Percentiles rank a stretch among this genome's conserved stretches.
Conservation (phyloP, 2,329 filamentous ascomycete species). For the Myotisia sp. region DNA sequence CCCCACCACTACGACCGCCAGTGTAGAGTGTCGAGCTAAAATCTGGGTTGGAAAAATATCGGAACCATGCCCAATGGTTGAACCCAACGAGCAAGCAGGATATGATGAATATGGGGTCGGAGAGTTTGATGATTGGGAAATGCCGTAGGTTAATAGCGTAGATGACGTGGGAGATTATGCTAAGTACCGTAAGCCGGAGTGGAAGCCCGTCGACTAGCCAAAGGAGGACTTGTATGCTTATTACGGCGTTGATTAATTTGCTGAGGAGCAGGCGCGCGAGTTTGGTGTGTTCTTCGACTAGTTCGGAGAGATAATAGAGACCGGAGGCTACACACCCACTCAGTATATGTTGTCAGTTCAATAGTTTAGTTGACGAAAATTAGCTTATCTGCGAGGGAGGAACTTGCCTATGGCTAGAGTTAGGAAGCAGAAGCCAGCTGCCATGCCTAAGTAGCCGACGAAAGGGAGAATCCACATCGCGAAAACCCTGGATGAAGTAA, state of each 20-base stretch:
- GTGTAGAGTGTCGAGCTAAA: slow-evolving; percentile 34
- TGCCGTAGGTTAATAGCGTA: slow-evolving; percentile 76
- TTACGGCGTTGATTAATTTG: slow-evolving; percentile 69
- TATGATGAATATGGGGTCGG: slow-evolving; percentile 69
- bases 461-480: slow-evolving; percentile 92
- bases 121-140: slow-evolving; percentile 66
- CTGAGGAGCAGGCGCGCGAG: slow-evolving; percentile 75
- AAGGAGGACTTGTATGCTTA: slow-evolving; percentile 59
- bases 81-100: slow-evolving; percentile 74
- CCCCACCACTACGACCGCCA: slow-evolving; percentile 14
- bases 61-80: slow-evolving; percentile 95
- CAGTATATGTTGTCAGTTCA: slow-evolving; percentile 6
- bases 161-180: slow-evolving; percentile 65
- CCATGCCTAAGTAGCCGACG: slow-evolving; percentile 73
- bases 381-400: background rate
- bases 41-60: slow-evolving; percentile 59
- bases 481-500: background rate
- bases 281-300: slow-evolving; percentile 95
- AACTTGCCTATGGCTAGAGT: slow-evolving; percentile 74
- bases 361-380: slow-evolving; percentile 5
- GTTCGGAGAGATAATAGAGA: slow-evolving; percentile 93
- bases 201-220: slow-evolving; percentile 78
- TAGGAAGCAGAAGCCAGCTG: slow-evolving; percentile 83
- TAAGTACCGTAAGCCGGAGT: slow-evolving; percentile 55
- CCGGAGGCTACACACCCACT: slow-evolving; percentile 67